Percentiles rank a stretch among this genome's conserved stretches.
These are phyloP conservation scores for Spathaspora girioi DNA, from an alignment of 805 yeast species.

Conservation along the genomic window DNA sequence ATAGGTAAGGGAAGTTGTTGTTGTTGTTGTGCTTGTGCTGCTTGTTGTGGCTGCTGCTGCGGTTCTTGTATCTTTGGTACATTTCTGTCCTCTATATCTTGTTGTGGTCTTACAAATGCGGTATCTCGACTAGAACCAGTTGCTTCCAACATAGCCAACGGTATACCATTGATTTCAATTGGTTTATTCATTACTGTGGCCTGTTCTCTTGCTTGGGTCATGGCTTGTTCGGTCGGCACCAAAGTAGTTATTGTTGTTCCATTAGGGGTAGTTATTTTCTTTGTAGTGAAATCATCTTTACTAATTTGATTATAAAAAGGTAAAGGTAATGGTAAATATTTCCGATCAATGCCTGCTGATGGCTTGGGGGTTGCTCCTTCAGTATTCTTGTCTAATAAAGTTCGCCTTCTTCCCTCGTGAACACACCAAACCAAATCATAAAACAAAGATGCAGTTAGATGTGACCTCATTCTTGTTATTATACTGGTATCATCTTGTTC, in stretches of 20 bases:
- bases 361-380: background rate
- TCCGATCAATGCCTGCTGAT: background rate
- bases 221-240: slow-evolving; percentile 80
- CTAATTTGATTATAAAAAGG: slow-evolving; percentile 91
- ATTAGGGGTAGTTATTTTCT: slow-evolving; percentile 82
- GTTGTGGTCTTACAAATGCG: background rate
- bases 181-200: slow-evolving; percentile 55
- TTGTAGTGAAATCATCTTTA: slow-evolving; percentile 81
- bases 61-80: background rate
- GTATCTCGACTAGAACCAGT: slow-evolving; percentile 59
- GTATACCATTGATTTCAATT: slow-evolving; percentile 64
- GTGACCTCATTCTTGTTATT: slow-evolving; percentile 85
- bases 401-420: slow-evolving; percentile 85
- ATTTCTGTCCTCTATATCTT: slow-evolving; percentile 1
- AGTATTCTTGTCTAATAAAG: slow-evolving; percentile 29
- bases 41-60: background rate
- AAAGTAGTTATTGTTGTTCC: slow-evolving; percentile 89
- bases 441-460: slow-evolving; percentile 83
- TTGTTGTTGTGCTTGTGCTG: background rate
- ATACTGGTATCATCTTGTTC: slow-evolving; percentile 51
- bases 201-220: slow-evolving; percentile 55
- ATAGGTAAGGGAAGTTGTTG: background rate
- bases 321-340: slow-evolving; percentile 49
- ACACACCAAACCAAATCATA: slow-evolving; percentile 93
- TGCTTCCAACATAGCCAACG: slow-evolving; percentile 69